Percentiles rank a stretch among this genome's conserved stretches.
Conservation (phyloP, 2,329 filamentous ascomycete species). For the Colletotrichum tanaceti region DNA sequence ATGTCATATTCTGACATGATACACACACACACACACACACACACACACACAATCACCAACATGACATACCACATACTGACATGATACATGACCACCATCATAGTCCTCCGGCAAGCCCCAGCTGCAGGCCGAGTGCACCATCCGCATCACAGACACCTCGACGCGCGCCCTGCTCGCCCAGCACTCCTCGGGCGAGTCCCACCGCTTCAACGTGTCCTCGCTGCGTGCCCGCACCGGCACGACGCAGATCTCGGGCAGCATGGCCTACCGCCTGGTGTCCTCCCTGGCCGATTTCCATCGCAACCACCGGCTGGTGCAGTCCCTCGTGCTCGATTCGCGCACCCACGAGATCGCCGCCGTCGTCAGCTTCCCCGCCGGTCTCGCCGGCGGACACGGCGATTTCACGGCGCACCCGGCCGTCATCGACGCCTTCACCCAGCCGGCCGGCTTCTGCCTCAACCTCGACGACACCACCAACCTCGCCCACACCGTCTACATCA, state of each 20-base stretch:
- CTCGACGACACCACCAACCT: conserved; percentile 17
- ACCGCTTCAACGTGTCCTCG: conserved; percentile 13
- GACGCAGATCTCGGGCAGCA: conserved; percentile 9
- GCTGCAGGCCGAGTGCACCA: not conserved
- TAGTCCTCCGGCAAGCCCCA: not conserved
- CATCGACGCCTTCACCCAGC: conserved; percentile 20
- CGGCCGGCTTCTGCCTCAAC: conserved; percentile 18
- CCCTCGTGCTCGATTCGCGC: conserved; percentile 6
- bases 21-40: no score
- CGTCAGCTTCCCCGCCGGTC: conserved; percentile 13
- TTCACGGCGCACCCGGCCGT: conserved; percentile 14
- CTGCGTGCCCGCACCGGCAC: conserved; percentile 18
- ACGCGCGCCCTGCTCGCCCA: not conserved
- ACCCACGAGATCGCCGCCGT: conserved; percentile 18
- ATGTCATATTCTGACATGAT: no score
- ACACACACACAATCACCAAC: no score
- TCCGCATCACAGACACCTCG: not conserved
- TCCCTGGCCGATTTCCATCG: conserved; percentile 14
- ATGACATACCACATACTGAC: no score
- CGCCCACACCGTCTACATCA: conserved; percentile 17
- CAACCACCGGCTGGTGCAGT: conserved; percentile 16
- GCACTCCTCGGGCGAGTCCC: conserved; percentile 13
- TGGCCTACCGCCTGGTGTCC: conserved; percentile 13
- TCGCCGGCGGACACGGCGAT: not conserved
- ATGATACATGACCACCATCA: no score